phyloP scores from a whole-genome alignment of 306 rosid species.

The Mimosa bimucronata region DNA sequence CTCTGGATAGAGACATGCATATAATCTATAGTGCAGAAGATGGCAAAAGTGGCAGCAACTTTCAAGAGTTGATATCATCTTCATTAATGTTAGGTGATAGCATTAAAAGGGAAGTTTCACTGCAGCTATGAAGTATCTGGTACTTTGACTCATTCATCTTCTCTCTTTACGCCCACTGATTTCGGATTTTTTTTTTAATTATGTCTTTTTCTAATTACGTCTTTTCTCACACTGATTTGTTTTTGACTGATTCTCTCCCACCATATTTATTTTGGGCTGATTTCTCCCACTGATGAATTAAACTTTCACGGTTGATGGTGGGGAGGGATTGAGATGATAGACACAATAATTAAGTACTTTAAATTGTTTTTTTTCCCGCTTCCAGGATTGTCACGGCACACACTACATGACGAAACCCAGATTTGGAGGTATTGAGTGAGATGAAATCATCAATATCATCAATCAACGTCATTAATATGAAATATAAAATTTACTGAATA shows the following conservation, averaged over 20 bases:
- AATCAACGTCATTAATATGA: background rate
- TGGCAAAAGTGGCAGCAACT: slow-evolving; percentile 1
- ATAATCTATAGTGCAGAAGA: background rate
- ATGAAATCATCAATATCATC: background rate
- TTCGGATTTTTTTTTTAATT: background rate
- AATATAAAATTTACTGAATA: background rate
- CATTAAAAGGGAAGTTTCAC: slow-evolving; percentile 18
- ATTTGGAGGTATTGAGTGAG: background rate
- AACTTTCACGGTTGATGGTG: background rate
- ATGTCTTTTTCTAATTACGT: no score
- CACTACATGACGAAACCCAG: background rate
- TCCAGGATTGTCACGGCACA: background rate
- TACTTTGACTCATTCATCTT: background rate
- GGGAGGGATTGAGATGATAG: background rate
- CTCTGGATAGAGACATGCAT: background rate
- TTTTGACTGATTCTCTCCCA: background rate
- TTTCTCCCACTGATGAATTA: background rate
- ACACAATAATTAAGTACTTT: background rate
- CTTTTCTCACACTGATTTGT: background rate
- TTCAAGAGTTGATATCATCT: slow-evolving; percentile 23
- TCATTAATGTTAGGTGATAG: slow-evolving; percentile 22
- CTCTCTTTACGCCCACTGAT: background rate
- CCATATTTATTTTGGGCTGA: background rate
- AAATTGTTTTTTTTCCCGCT: background rate
- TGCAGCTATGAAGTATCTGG: background rate